Evolutionary conservation across 2,329 filamentous ascomycete genomes (phyloP).

Genomic region (Verticillium zaregamsianum): DNA sequence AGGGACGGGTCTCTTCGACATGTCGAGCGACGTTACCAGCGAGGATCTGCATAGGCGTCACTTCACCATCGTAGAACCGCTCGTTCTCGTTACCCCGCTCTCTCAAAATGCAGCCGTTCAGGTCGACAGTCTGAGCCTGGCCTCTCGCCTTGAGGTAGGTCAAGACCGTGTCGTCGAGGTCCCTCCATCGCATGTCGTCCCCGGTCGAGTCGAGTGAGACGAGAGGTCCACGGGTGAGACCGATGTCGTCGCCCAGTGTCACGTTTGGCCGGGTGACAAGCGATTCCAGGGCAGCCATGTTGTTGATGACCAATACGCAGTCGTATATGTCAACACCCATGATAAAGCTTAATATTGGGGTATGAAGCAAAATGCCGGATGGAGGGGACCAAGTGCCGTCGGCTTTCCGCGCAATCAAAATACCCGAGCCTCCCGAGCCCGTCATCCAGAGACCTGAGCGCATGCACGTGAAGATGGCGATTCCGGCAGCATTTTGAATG

Average conservation of each 20-base stretch:
- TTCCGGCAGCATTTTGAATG: conserved; percentile 81
- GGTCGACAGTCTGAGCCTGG: conserved; percentile 48
- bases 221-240: conserved; percentile 71
- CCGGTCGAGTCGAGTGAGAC: conserved; percentile 49
- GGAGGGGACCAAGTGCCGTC: conserved; percentile 91
- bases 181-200: conserved; percentile 45
- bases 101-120: conserved; percentile 52
- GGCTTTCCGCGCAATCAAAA: conserved; percentile 77
- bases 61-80: conserved; percentile 47
- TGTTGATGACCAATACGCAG: conserved; percentile 90
- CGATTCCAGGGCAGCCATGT: conserved; percentile 74
- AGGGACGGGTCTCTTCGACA: conserved; percentile 49
- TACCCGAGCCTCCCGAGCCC: conserved; percentile 83
- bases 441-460: conserved; percentile 88
- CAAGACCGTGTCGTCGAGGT: conserved; percentile 50
- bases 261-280: conserved; percentile 71
- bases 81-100: conserved; percentile 58
- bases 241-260: conserved; percentile 78
- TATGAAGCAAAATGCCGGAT: conserved; percentile 86
- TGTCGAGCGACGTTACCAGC: conserved; percentile 52
- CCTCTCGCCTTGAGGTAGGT: conserved; percentile 57
- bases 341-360: conserved; percentile 81
- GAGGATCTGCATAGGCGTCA: conserved; percentile 52
- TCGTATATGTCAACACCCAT: conserved; percentile 95
- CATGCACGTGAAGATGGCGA: conserved; percentile 96